Percentiles rank a stretch among this genome's conserved stretches.
Conservation (phyloP, 179 eudicot genomes). For the Beta macrorhiza region DNA sequence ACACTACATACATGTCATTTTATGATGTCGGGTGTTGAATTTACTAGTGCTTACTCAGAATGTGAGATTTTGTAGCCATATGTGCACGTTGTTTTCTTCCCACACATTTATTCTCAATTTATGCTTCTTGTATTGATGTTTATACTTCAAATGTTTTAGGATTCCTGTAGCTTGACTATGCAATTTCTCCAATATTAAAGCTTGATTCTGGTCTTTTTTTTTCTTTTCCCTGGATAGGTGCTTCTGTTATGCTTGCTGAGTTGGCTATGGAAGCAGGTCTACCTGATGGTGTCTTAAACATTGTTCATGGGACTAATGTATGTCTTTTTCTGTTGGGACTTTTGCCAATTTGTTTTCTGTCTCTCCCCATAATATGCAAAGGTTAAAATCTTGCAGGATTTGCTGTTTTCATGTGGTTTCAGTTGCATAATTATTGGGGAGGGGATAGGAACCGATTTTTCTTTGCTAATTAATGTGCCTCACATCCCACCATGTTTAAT, state of each 20-base stretch:
- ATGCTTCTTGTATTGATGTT: not conserved
- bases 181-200: constrained; percentile 13
- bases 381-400: not conserved
- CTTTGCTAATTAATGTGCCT: not conserved
- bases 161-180: not conserved
- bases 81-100: not conserved
- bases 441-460: not conserved
- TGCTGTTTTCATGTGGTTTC: not conserved
- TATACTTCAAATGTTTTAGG: not conserved
- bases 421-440: not conserved
- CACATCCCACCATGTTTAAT: not conserved
- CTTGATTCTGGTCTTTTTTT: constrained; percentile 11
- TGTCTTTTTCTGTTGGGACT: constrained; percentile 21
- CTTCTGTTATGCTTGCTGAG: constrained; percentile 92
- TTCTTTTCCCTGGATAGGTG: constrained; percentile 44
- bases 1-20: too few relatives aligned
- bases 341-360: not conserved
- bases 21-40: too few relatives aligned
- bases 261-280: constrained; percentile 97
- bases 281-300: constrained; percentile 86
- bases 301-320: constrained; percentile 93
- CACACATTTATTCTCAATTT: not conserved
- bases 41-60: not conserved
- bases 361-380: not conserved
- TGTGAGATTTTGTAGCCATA: too few relatives aligned